phyloP scores from a whole-genome alignment of 441 rosid genomes.

The Adansonia rubrostipa region DNA sequence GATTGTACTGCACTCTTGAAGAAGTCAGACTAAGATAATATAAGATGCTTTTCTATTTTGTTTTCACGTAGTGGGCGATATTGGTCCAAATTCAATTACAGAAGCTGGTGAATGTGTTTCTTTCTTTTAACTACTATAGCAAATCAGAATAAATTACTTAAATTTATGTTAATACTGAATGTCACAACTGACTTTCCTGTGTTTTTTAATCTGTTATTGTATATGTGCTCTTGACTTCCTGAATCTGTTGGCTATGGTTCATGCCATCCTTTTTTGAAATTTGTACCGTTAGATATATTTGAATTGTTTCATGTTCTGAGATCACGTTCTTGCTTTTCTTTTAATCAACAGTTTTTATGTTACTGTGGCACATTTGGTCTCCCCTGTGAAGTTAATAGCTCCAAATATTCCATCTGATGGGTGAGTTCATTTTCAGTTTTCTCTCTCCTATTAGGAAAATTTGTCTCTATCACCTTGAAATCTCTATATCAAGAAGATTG shows the following conservation, averaged over 20 bases:
- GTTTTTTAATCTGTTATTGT: background rate
- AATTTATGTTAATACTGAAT: background rate
- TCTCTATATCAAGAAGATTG: background rate
- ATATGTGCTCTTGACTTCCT: background rate
- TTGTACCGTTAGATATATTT: background rate
- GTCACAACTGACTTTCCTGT: background rate
- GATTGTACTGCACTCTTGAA: background rate
- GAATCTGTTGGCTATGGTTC: background rate
- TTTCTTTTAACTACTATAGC: background rate
- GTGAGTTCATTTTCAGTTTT: background rate
- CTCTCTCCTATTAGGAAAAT: background rate
- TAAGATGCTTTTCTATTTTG: background rate
- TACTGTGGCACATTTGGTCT: background rate
- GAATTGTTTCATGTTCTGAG: background rate
- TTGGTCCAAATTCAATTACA: background rate
- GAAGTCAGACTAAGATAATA: background rate
- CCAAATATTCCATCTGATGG: background rate
- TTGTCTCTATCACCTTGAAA: background rate
- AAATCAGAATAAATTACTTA: slow-evolving; percentile 1
- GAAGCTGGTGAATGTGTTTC: background rate
- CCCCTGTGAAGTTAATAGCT: slow-evolving; percentile 4
- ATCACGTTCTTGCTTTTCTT: background rate
- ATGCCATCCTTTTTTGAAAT: background rate
- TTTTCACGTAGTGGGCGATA: background rate
- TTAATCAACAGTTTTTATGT: background rate